Conservation (phyloP, 192 early-diverging fungal species). For the Backusella australiensis region DNA sequence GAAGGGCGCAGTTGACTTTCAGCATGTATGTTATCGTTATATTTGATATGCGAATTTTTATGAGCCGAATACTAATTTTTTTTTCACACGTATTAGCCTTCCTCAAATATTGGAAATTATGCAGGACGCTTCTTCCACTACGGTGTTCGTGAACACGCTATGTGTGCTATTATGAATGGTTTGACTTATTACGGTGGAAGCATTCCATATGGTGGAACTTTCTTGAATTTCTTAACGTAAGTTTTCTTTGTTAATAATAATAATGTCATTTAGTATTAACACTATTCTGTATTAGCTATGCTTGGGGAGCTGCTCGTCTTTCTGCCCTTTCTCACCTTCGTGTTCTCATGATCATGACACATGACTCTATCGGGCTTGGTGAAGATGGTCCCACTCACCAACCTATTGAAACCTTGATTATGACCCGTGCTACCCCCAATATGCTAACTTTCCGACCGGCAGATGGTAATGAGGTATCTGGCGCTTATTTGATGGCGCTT, state of each 20-base stretch:
- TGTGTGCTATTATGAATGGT: slow-evolving; percentile 91
- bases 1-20: slow-evolving; percentile 91
- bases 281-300: slow-evolving; percentile 46
- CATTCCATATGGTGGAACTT: slow-evolving; percentile 84
- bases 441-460: slow-evolving; percentile 84
- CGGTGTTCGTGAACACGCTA: slow-evolving; percentile 97
- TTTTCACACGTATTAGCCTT: slow-evolving; percentile 1
- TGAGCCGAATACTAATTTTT: neutral
- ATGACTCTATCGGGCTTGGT: slow-evolving; percentile 97
- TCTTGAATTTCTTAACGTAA: slow-evolving; percentile 84
- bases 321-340: slow-evolving; percentile 83
- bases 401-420: slow-evolving; percentile 91
- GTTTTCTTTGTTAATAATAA: neutral
- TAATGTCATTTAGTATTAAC: neutral
- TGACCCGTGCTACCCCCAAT: slow-evolving; percentile 86
- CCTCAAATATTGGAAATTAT: slow-evolving; percentile 70
- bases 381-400: slow-evolving; percentile 99
- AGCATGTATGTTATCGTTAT: slow-evolving; percentile 43
- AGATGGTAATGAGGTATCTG: slow-evolving; percentile 92
- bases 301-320: slow-evolving; percentile 81
- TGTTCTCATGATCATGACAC: slow-evolving; percentile 94
- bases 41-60: neutral
- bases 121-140: slow-evolving; percentile 86
- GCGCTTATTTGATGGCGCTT: slow-evolving; percentile 83
- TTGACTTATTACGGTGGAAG: slow-evolving; percentile 80